phyloP scores from a whole-genome alignment of 1,284 basidiomycete genomes.

The Psilocybe mexicana region DNA sequence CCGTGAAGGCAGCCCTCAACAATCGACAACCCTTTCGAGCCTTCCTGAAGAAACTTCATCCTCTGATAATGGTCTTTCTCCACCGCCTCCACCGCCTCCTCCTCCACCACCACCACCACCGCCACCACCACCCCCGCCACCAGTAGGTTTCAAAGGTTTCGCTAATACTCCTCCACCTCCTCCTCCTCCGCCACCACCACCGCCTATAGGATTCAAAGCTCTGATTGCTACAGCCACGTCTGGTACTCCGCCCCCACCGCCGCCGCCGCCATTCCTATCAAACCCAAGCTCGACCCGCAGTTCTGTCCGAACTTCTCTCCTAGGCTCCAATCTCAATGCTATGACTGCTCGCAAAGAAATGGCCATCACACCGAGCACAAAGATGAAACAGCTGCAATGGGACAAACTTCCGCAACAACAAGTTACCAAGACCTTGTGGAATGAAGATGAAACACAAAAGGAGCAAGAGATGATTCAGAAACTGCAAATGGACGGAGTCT shows the following conservation, averaged over 20 bases:
- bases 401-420: slow-evolving; percentile 91
- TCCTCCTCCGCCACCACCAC: slow-evolving; percentile 41
- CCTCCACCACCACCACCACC: slow-evolving; percentile 40
- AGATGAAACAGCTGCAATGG: slow-evolving; percentile 99
- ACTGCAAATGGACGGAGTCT: slow-evolving; percentile 83
- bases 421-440: slow-evolving; percentile 85
- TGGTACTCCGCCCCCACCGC: slow-evolving; percentile 44
- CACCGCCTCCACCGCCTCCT: slow-evolving; percentile 38
- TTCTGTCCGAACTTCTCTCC: slow-evolving; percentile 60
- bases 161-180: slow-evolving; percentile 28
- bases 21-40: slow-evolving; percentile 34
- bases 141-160: slow-evolving; percentile 6
- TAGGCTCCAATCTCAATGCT: slow-evolving; percentile 57
- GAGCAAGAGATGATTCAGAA: slow-evolving; percentile 81
- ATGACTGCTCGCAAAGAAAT: slow-evolving; percentile 82
- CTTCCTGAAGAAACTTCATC: slow-evolving; percentile 25
- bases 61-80: slow-evolving; percentile 25
- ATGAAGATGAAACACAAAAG: slow-evolving; percentile 62
- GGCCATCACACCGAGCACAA: slow-evolving; percentile 79
- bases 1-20: slow-evolving; percentile 33
- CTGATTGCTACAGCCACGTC: slow-evolving; percentile 24
- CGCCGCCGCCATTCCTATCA: slow-evolving; percentile 43
- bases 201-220: slow-evolving; percentile 34
- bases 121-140: slow-evolving; percentile 33
- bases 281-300: slow-evolving; percentile 48